Conservation (phyloP, 768 basidiomycete species). For the Russula emetica region DNA sequence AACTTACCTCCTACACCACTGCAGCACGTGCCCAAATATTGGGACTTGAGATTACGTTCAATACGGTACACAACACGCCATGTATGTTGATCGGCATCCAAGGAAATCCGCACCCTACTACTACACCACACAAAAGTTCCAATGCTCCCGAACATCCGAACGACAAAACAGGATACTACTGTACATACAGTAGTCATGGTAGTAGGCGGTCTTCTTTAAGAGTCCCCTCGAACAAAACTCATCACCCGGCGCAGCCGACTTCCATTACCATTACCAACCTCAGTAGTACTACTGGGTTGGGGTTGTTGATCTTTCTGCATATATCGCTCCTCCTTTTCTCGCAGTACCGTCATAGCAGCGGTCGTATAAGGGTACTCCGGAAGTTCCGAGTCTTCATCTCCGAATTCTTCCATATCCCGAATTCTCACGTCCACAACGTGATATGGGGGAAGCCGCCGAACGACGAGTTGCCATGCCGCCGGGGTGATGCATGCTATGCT, state of each 20-base stretch:
- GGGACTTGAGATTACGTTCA: no score
- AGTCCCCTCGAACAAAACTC: constrained; percentile 18
- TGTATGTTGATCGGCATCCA: no score
- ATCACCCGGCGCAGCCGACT: constrained; percentile 20
- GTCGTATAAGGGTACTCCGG: constrained; percentile 13
- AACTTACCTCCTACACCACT: no score
- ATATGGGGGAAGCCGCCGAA: constrained; percentile 22
- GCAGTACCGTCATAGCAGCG: not conserved
- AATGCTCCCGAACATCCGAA: no score
- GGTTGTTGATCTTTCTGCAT: not conserved
- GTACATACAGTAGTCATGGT: not conserved
- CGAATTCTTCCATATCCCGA: constrained; percentile 13
- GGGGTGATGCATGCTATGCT: constrained; percentile 26
- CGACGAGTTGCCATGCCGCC: constrained; percentile 26
- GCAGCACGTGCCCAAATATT: no score
- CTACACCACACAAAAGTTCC: no score
- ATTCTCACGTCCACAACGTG: constrained; percentile 25
- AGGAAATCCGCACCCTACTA: no score
- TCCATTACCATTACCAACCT: not conserved
- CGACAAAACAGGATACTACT: not conserved
- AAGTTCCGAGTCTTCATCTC: constrained; percentile 9
- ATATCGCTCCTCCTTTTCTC: constrained; percentile 16
- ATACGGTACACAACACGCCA: no score
- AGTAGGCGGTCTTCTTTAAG: not conserved
- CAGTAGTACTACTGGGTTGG: not conserved